phyloP scores from a whole-genome alignment of 352 stramenopile genomes.

The Blastocystis sp. region DNA sequence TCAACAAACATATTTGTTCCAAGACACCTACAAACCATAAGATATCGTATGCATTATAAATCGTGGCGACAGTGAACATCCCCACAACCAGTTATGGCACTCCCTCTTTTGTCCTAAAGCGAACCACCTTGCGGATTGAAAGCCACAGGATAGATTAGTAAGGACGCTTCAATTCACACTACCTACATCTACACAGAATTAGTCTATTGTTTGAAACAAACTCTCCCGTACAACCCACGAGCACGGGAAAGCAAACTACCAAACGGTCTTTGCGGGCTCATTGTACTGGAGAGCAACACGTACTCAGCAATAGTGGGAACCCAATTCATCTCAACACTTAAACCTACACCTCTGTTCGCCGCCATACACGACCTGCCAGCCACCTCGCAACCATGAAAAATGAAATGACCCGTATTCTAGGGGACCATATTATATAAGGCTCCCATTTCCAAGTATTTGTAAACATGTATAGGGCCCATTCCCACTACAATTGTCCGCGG shows the following conservation, averaged over 20 bases:
- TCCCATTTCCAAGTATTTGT: no score
- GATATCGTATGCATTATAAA: slow-evolving; percentile 55
- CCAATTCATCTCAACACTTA: not conserved
- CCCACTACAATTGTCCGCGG: no score
- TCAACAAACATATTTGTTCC: not conserved
- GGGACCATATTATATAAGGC: no score
- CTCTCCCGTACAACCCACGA: not conserved
- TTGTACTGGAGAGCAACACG: slow-evolving; percentile 5
- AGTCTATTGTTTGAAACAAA: no score
- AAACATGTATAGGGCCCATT: no score
- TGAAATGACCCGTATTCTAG: no score
- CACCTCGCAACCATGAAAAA: no score
- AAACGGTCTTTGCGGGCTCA: not conserved
- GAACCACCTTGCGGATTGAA: slow-evolving; percentile 6
- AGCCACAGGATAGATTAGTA: slow-evolving; percentile 13
- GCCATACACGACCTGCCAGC: no score
- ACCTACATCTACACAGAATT: slow-evolving; percentile 21
- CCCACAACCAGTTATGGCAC: slow-evolving; percentile 50
- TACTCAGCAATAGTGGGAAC: slow-evolving; percentile 14
- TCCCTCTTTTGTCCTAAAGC: slow-evolving; percentile 36
- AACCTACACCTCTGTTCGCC: no score
- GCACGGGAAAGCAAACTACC: slow-evolving; percentile 29
- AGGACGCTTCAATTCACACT: not conserved
- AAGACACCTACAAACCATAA: slow-evolving; percentile 37
- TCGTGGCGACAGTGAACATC: not conserved